These are phyloP conservation scores for Saccharomycopsis lassenensis DNA, from an alignment of 805 yeast genomes.

Conservation along the genomic window DNA sequence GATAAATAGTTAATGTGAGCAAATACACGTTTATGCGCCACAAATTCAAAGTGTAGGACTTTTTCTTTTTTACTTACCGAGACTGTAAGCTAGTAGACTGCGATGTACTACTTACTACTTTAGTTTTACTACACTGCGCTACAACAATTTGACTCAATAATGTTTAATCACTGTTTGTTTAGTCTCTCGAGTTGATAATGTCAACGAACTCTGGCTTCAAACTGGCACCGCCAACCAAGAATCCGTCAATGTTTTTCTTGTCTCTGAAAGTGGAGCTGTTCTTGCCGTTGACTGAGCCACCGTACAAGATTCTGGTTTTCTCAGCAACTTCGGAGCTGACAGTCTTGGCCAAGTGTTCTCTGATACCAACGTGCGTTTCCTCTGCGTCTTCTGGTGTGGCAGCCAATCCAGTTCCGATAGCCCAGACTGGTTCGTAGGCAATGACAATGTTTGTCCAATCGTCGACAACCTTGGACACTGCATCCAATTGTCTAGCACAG, in stretches of 20 bases:
- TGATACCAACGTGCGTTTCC: constrained; percentile 81
- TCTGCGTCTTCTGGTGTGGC: constrained; percentile 98
- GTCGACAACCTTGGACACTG: constrained; percentile 65
- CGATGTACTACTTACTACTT: too few species aligned
- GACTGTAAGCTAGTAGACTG: too few species aligned
- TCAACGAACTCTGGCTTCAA: constrained; percentile 96
- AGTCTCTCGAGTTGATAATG: constrained; percentile 85
- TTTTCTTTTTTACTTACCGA: too few species aligned
- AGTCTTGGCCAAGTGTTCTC: constrained; percentile 68
- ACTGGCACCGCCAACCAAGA: constrained; percentile 99
- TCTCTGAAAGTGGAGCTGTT: constrained; percentile 85
- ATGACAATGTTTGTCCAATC: constrained; percentile 92
- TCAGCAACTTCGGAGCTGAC: constrained; percentile 74
- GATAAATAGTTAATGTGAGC: too few species aligned
- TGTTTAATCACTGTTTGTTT: constrained; percentile 20
- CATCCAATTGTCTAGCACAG: constrained; percentile 79
- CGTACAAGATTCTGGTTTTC: constrained; percentile 83
- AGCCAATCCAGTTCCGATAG: constrained; percentile 98
- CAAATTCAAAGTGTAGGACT: too few species aligned
- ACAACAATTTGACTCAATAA: too few species aligned
- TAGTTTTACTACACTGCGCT: too few species aligned
- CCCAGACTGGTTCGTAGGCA: constrained; percentile 99
- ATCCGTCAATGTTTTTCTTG: constrained; percentile 92
- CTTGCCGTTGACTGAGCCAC: constrained; percentile 96
- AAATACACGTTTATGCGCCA: too few species aligned